Base-by-base conservation (phyloP, 2,329 filamentous ascomycete species). In the Aspergillus viridinutans region DNA sequence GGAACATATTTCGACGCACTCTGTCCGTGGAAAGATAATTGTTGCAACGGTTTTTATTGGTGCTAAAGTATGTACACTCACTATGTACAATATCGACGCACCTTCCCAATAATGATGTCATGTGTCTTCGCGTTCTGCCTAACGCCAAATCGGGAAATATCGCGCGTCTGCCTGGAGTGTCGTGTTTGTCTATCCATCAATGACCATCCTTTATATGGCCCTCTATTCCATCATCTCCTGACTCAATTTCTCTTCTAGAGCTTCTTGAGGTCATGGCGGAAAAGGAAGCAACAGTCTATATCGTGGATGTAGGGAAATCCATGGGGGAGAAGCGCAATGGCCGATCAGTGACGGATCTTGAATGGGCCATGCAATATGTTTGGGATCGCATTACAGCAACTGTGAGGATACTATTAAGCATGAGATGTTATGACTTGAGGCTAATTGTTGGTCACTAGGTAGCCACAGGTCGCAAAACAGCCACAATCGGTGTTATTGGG, bases 281-380 rank as follows among this genome's bases (percentile, higher is more conserved):
- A 61, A 99, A 99, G 73, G 91, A 97, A 78, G 91, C 92, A 8
- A 94, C 89, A 0, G 85, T 97, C 47, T 99, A 94, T 74, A 88
- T 99, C 65, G 77, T 99, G 59, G 94, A 99, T 76, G 80, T 97
- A 25, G 92, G 92, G 57, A 80, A 78, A 68, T 90, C 92, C n/a
- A 97, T 96, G 90, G 88, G 82, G 57, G 80, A 89, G 69, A 83
- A 80, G 65, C 84, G 85, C 65, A 81, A 85, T 76, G 90, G 88
- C 26, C 86, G 94, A 63, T 71, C 79, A 21, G 84, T 93, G 71
- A 88, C 88, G 3, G 89, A 97, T 71, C 83, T 99, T 20, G 90
- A 97, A 59, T 99, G 88, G 85, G 85, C 86, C 50, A 87, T 97
- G 85, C 85, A 85, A 60, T 99, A 96, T 75, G 84, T 97, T 51